Evolutionary conservation across 176 grass and related monocot genomes (phyloP).

Genomic region (Phoenix roebelenii): DNA sequence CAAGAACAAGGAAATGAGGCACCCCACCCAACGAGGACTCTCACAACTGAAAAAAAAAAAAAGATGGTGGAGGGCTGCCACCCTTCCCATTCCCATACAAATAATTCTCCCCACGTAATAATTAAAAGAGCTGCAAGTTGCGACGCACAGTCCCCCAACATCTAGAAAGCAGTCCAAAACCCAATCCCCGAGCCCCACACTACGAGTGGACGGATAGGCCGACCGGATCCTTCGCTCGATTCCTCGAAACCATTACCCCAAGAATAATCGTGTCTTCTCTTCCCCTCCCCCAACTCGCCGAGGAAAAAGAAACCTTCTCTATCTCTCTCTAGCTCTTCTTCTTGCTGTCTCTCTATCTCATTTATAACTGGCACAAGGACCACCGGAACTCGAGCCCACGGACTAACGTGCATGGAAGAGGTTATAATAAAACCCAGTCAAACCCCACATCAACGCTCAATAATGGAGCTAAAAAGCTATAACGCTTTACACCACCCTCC

Average conservation of each 20-base stretch:
- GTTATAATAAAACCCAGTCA: neutral
- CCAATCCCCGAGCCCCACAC: too few relatives aligned
- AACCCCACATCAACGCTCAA: conserved; percentile 26
- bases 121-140: too few relatives aligned
- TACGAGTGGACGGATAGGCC: neutral
- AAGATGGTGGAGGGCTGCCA: too few relatives aligned
- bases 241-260: neutral
- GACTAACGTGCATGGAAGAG: neutral
- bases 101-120: too few relatives aligned
- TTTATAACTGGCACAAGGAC: neutral
- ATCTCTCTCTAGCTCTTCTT: neutral
- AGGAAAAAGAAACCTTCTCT: neutral
- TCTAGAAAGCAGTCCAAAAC: too few relatives aligned
- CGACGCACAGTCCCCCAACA: too few relatives aligned
- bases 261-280: neutral
- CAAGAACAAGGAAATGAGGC: too few relatives aligned
- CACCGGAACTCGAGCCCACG: conserved; percentile 7
- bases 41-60: too few relatives aligned
- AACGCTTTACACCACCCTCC: neutral
- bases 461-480: conserved; percentile 33
- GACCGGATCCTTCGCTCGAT: neutral
- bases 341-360: neutral
- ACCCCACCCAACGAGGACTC: too few relatives aligned
- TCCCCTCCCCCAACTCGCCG: neutral
- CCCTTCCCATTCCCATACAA: too few relatives aligned